Evolutionary conservation across 2,329 filamentous ascomycete genomes (phyloP), one percentile per base, ranked within the genome.

Genomic region (Claviceps cyperi): DNA sequence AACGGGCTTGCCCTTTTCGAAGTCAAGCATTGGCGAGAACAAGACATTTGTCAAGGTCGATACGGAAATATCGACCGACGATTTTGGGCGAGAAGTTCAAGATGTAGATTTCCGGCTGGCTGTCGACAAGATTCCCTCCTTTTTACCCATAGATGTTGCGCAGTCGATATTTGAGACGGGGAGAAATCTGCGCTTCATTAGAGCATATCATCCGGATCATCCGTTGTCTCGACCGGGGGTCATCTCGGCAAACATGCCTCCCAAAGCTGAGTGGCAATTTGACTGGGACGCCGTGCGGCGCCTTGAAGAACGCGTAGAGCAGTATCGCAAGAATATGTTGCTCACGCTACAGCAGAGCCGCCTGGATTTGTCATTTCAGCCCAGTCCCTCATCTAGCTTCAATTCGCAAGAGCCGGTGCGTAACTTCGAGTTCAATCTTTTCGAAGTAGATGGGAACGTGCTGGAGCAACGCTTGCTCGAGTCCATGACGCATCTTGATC

Each of bases 101-200:
- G 76, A 79, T 21, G 61, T 73, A 1, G 78, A 84, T 53, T 86
- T 78, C 56, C 66, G 78, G 5, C 73, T 90, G 35, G 79, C 84
- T 52, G 70, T 72, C 21, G 69, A 76, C 28, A 77, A 77, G 54
- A 80, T 92, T 66, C 86, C 86, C 0, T 70, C 73, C 2, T 92
- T 92, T 56, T 72, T 94, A 43, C 76, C 81, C 0, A 63, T 70
- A 5, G 86, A 92, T 51, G 76, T 90, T 55, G 81, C 80, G 3
- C 74, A 77, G 47, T 69, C 74, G 5, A 78, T 92, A n/a, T 90
- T 91, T 55, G 86, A 94, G 61, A 84, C 82, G 3, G 88, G 86
- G 4, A 78, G 77, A 57, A 91, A 84, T 60, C 66, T 94, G 46
- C 78, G 84, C 7, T 80, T 92, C 49, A 71, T 94, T 46, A 77